Percentiles rank a stretch among this genome's conserved stretches.
phyloP scores from a whole-genome alignment of 2,329 filamentous ascomycete genomes.

The Apiospora arundinis region DNA sequence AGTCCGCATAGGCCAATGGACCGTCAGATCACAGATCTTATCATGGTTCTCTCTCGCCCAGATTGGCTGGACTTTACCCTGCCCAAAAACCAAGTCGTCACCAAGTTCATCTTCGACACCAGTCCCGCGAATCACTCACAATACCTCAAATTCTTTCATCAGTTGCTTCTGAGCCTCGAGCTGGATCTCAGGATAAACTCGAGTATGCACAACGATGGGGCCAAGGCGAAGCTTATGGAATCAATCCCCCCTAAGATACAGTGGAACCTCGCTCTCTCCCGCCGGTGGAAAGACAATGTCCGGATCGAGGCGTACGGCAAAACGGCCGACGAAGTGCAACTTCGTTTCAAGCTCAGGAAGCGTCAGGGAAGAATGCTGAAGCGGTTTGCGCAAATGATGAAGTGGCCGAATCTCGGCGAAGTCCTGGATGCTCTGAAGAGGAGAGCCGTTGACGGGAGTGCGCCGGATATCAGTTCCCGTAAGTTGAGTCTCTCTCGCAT shows the following conservation, averaged over 20 bases:
- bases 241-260: conserved; percentile 74
- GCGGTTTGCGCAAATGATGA: conserved; percentile 73
- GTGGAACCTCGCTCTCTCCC: conserved; percentile 76
- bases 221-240: conserved; percentile 67
- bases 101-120: conserved; percentile 72
- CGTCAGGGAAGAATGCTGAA: conserved; percentile 72
- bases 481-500: background rate
- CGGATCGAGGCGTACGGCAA: conserved; percentile 66
- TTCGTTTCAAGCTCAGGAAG: conserved; percentile 69
- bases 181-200: conserved; percentile 74
- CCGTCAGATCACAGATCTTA: conserved; percentile 74
- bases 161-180: conserved; percentile 76
- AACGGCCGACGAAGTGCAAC: conserved; percentile 61
- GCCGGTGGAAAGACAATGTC: conserved; percentile 75
- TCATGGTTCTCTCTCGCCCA: conserved; percentile 70
- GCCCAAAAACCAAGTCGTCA: conserved; percentile 74
- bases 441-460: conserved; percentile 61
- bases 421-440: conserved; percentile 68
- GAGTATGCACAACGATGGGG: conserved; percentile 63
- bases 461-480: conserved; percentile 70
- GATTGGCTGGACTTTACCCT: conserved; percentile 78
- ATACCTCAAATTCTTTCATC: conserved; percentile 75
- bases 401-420: conserved; percentile 76
- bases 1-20: conserved; percentile 70
- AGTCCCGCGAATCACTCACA: conserved; percentile 59